These are phyloP conservation scores for Pelargonium myrrhifolium DNA, from an alignment of 441 rosid genomes.

Conservation along the genomic window DNA sequence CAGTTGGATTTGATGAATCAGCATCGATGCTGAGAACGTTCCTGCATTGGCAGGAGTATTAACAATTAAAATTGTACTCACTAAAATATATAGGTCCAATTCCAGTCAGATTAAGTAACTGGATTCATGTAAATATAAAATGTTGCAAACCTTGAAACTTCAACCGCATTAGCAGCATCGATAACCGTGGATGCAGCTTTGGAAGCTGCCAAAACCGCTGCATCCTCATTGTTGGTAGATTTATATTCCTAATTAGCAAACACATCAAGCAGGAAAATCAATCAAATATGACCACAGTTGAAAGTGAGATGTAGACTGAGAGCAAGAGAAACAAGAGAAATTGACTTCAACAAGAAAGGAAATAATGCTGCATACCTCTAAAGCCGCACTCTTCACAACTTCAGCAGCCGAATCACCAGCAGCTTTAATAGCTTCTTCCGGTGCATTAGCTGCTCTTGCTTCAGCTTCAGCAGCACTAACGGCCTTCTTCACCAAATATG, in stretches of 20 bases:
- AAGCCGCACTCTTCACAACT: constrained; percentile 82
- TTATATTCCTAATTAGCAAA: constrained; percentile 49
- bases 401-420: constrained; percentile 97
- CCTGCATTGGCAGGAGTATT: constrained; percentile 38
- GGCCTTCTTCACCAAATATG: constrained; percentile 71
- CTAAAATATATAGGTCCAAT: constrained; percentile 2
- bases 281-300: constrained; percentile 8
- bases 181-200: constrained; percentile 85
- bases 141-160: constrained; percentile 66
- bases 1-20: constrained; percentile 35
- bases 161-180: constrained; percentile 76
- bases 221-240: constrained; percentile 65
- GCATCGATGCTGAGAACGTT: constrained; percentile 26
- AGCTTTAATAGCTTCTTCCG: constrained; percentile 80
- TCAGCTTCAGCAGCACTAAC: constrained; percentile 93
- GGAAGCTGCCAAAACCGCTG: constrained; percentile 88
- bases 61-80: constrained; percentile 17
- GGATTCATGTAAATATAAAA: neutral
- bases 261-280: constrained; percentile 3
- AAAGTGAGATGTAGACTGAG: constrained; percentile 7
- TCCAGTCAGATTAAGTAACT: constrained; percentile 16
- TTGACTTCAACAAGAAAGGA: neutral
- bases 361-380: constrained; percentile 38
- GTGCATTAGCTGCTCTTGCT: constrained; percentile 86
- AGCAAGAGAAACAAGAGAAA: neutral